Percentiles rank a stretch among this genome's conserved stretches.
Evolutionary conservation across 2,329 filamentous ascomycete species (phyloP).

Genomic region (Colletotrichum sp.): DNA sequence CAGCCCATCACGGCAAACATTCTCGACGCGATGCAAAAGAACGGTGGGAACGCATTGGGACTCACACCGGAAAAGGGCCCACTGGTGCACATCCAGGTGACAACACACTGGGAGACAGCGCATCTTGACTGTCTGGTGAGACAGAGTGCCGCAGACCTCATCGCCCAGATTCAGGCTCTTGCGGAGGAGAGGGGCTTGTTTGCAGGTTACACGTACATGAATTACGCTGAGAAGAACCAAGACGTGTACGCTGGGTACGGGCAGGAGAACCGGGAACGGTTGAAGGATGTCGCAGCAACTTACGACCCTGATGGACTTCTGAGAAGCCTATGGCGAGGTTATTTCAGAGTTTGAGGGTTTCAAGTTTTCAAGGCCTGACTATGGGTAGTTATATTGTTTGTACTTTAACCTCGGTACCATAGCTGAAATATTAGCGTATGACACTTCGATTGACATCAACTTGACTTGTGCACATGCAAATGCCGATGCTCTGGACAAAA

Average conservation of each 20-base stretch:
- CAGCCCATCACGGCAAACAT: constrained; percentile 44
- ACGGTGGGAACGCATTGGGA: constrained; percentile 46
- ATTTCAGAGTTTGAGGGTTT: constrained; percentile 23
- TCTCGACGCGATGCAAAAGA: constrained; percentile 32
- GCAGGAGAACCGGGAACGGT: constrained; percentile 29
- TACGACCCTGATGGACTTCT: constrained; percentile 33
- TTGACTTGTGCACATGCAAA: too few relatives aligned
- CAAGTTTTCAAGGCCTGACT: too few relatives aligned
- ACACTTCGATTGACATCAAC: too few relatives aligned
- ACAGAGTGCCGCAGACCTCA: constrained; percentile 19
- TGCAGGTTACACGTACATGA: constrained; percentile 38
- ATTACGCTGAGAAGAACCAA: constrained; percentile 40
- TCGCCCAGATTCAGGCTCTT: constrained; percentile 27
- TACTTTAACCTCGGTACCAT: too few relatives aligned
- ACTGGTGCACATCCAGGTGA: constrained; percentile 34
- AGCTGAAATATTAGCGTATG: too few relatives aligned
- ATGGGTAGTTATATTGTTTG: too few relatives aligned
- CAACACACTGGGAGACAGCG: constrained; percentile 26
- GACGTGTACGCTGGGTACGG: constrained; percentile 44
- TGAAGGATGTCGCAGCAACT: constrained; percentile 26
- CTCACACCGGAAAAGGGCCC: constrained; percentile 38
- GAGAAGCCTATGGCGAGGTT: constrained; percentile 25
- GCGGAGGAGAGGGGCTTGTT: constrained; percentile 31
- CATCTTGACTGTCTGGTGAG: constrained; percentile 34
- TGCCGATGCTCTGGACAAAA: too few relatives aligned